Conservation (phyloP, 345 rosid genomes). For the Salix udensis region DNA sequence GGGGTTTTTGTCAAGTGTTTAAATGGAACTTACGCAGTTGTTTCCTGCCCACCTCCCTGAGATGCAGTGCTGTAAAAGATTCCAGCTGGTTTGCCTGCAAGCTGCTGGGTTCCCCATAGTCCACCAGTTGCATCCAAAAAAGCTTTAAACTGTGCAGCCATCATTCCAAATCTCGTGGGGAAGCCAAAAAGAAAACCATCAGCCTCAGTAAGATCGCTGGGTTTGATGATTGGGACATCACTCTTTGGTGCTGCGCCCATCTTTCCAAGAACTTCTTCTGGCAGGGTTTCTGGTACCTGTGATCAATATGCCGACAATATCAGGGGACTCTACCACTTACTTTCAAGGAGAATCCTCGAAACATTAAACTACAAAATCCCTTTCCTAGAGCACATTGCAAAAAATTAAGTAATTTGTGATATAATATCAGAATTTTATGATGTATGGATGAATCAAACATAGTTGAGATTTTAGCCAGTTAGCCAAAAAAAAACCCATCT, state of each 20-base stretch:
- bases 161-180: slow-evolving; percentile 98
- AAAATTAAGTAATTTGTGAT: not conserved
- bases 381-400: not conserved
- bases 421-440: not conserved
- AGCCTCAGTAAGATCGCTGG: slow-evolving; percentile 74
- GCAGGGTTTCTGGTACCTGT: slow-evolving; percentile 88
- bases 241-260: slow-evolving; percentile 92
- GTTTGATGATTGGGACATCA: slow-evolving; percentile 71
- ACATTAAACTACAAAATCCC: not conserved
- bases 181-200: slow-evolving; percentile 88
- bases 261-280: slow-evolving; percentile 73
- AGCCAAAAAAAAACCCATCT: too few species aligned
- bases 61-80: slow-evolving; percentile 96
- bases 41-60: slow-evolving; percentile 99
- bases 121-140: slow-evolving; percentile 94
- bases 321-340: too few species aligned
- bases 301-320: not conserved
- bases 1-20: too few species aligned
- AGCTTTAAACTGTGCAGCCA: slow-evolving; percentile 97
- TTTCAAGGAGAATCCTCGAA: not conserved
- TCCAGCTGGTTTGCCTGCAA: slow-evolving; percentile 97
- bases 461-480: too few species aligned
- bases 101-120: slow-evolving; percentile 86
- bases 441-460: too few species aligned
- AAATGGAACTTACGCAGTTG: slow-evolving; percentile 69